Evolutionary conservation across 2,329 filamentous ascomycete genomes (phyloP), one percentile per base, ranked within the genome.

Genomic region (Fusarium mexicanum): DNA sequence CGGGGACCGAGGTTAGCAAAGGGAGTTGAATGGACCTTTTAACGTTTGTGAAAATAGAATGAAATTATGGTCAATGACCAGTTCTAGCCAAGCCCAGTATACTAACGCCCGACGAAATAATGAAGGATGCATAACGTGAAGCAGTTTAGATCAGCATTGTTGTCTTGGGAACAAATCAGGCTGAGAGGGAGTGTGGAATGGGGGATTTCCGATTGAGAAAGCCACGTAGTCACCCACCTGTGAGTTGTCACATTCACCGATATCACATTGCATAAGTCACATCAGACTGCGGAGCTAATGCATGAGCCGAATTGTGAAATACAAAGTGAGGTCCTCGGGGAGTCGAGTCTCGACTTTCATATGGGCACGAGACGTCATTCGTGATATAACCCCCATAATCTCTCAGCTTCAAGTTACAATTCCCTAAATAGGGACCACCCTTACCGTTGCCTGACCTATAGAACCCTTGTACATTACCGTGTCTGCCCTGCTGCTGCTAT

Each of bases 241-340:
- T 40, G 44, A 53, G 53, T 53, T 59, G 61, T 66, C 46, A 67
- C 43, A 67, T 66, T 26, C n/a, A 24, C 61, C 35, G 14, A 69
- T 46, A 50, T 44, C 31, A 26, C 44, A 53, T 69, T 47, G 35
- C 66, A 70, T 64, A 46, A 57, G 62, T 61, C 38, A 43, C 46
- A 59, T 40, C 24, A 66, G 31, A 43, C 29, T 60, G 31, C 38
- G 53, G 48, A 51, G 26, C 35, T 53, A 37, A 60, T 66, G 37
- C 60, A 60, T 33, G 31, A 16, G 14, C 20, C 11, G 22, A 43
- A 31, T n/a, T 44, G 46, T 14, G 51, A 70, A 44, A 70, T 70
- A 41, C 67, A 70, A 35, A 53, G 20, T 17, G 37, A 55, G 22
- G 46, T 24, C 13, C 29, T 18, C 26, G 35, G 20, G 13, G 12